phyloP scores from a whole-genome alignment of 257 asterid species.

The Parsonsia alboflavescens region DNA sequence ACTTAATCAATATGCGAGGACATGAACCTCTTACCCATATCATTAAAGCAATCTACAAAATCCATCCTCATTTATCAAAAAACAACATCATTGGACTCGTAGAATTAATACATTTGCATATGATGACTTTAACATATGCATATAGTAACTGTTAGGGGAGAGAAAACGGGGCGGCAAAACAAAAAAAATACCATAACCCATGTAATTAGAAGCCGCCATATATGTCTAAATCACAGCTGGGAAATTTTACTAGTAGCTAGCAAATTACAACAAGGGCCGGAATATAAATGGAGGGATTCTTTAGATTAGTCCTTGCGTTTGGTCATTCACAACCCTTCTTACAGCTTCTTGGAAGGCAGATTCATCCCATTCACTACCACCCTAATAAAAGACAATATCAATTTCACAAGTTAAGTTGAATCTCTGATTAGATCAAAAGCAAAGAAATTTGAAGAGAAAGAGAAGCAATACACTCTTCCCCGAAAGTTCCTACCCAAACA shows the following conservation, averaged over 20 bases:
- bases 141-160: neutral
- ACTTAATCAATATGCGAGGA: too few species aligned
- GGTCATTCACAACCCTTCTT: conserved; percentile 38
- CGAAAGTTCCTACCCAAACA: conserved; percentile 7
- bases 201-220: neutral
- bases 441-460: neutral
- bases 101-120: neutral
- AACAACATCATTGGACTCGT: neutral
- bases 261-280: too few species aligned
- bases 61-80: neutral
- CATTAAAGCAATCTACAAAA: too few species aligned
- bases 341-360: conserved; percentile 64
- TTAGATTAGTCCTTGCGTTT: conserved; percentile 18
- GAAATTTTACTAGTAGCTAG: neutral
- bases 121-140: neutral
- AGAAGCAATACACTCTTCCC: neutral
- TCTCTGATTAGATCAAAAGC: conserved; percentile 5
- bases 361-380: conserved; percentile 67
- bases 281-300: neutral
- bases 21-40: too few species aligned
- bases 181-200: neutral
- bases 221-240: neutral
- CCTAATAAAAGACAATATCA: neutral
- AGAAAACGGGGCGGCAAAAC: too few species aligned
- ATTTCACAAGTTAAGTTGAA: neutral